phyloP scores from a whole-genome alignment of 371 early-diverging fungal species.

The Astathelohania contejeani region DNA sequence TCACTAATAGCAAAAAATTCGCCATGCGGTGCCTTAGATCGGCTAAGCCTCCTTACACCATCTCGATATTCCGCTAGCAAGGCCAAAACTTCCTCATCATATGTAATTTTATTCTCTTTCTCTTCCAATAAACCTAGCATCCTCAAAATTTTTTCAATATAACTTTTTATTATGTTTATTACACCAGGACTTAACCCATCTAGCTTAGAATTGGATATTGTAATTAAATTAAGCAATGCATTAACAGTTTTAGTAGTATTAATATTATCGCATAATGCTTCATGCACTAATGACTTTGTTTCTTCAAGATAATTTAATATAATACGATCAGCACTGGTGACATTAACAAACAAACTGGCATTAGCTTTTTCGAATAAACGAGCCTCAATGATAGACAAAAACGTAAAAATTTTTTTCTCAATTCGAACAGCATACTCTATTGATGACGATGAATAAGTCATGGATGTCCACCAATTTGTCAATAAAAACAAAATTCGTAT shows the following conservation, averaged over 20 bases:
- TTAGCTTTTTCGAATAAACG: background rate
- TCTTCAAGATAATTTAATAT: constrained; percentile 7
- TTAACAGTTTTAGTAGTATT: constrained; percentile 68
- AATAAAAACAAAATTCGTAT: constrained; percentile 78
- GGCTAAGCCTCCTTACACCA: constrained; percentile 33
- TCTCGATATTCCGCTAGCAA: constrained; percentile 40
- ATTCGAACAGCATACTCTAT: constrained; percentile 66
- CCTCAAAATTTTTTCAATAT: constrained; percentile 26
- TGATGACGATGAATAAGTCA: constrained; percentile 67
- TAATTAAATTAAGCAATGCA: constrained; percentile 63
- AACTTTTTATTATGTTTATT: constrained; percentile 16
- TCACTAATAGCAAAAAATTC: constrained; percentile 44
- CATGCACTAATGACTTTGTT: constrained; percentile 55
- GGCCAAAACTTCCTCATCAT: constrained; percentile 12
- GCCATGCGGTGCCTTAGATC: constrained; percentile 11
- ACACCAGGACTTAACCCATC: constrained; percentile 1
- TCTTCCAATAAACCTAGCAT: constrained; percentile 27
- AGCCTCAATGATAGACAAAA: constrained; percentile 56
- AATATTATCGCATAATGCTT: constrained; percentile 75
- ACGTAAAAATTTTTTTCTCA: constrained; percentile 59
- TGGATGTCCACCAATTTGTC: constrained; percentile 69
- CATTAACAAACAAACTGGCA: background rate
- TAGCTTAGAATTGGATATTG: constrained; percentile 56
- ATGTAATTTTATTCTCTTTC: constrained; percentile 1
- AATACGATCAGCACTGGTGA: constrained; percentile 10